phyloP scores from a whole-genome alignment of 768 basidiomycete species.

The Leccinum truebloodii region DNA sequence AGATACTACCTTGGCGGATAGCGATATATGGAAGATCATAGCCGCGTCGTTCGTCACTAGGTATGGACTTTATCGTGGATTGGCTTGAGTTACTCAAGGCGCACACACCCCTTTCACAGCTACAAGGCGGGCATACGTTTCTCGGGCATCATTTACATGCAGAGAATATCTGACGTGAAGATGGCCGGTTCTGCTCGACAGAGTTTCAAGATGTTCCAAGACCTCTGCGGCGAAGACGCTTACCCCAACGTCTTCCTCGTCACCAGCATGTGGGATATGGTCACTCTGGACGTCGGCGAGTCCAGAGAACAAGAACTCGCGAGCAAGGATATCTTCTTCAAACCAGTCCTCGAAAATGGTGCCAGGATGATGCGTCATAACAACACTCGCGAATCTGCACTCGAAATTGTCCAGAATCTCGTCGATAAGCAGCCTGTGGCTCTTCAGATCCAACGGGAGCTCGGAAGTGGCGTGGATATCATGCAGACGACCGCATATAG shows the following conservation, averaged over 20 bases:
- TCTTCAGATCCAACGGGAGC: conserved; percentile 56
- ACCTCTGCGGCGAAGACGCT: conserved; percentile 50
- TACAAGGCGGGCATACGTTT: conserved; percentile 33
- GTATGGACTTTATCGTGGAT: conserved; percentile 9
- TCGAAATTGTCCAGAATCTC: conserved; percentile 43
- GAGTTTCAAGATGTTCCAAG: conserved; percentile 51
- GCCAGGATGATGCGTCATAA: conserved; percentile 46
- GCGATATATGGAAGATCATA: conserved; percentile 51
- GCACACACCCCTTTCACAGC: conserved; percentile 9
- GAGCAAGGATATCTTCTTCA: conserved; percentile 48
- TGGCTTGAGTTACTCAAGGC: background rate
- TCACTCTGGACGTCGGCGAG: conserved; percentile 34
- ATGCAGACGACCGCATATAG: conserved; percentile 53
- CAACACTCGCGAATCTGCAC: conserved; percentile 45
- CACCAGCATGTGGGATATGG: conserved; percentile 53
- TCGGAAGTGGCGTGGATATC: conserved; percentile 46
- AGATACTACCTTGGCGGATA: conserved; percentile 49
- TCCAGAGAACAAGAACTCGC: conserved; percentile 46
- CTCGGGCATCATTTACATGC: conserved; percentile 52
- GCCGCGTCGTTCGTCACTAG: conserved; percentile 38
- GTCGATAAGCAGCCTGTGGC: conserved; percentile 38
- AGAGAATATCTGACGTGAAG: conserved; percentile 50
- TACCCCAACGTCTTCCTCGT: conserved; percentile 50
- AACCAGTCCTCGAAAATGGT: conserved; percentile 46
- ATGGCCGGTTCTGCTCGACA: conserved; percentile 47